Percentiles rank a stretch among this genome's conserved stretches.
phyloP scores from a whole-genome alignment of 305 asterid genomes.

The Solanum chacoense region DNA sequence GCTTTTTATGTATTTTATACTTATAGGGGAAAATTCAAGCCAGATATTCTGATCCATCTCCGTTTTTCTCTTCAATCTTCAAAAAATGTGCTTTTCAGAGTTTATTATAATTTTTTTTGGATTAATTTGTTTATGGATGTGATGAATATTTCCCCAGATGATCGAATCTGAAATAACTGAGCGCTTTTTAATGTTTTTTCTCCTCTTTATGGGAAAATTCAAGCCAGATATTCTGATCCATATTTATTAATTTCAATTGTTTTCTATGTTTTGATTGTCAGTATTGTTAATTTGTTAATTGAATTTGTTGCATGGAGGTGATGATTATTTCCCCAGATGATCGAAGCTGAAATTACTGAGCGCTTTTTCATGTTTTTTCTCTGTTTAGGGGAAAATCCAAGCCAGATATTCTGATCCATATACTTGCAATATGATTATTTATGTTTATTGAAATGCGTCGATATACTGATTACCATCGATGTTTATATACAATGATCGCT shows the following conservation, averaged over 20 bases:
- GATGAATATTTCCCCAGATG: neutral
- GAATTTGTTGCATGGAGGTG: neutral
- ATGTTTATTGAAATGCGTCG: constrained; percentile 14
- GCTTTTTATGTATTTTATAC: neutral
- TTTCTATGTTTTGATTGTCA: neutral
- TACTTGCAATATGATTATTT: neutral
- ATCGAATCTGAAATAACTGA: neutral
- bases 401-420: neutral
- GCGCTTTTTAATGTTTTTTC: neutral
- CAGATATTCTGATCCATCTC: neutral
- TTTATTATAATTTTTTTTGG: neutral
- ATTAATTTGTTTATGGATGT: neutral
- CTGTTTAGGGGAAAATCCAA: neutral
- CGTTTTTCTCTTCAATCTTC: neutral
- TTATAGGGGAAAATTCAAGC: neutral
- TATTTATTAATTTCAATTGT: neutral
- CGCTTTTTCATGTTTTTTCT: neutral
- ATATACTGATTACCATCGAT: constrained; percentile 34
- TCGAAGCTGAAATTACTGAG: neutral
- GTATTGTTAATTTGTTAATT: neutral
- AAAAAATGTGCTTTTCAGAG: neutral
- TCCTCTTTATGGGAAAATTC: neutral
- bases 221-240: neutral
- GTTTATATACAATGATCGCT: constrained; percentile 9
- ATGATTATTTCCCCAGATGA: neutral